Conservation (phyloP, 176 grass and related monocot species). For the Sorghum bicolor region Sorghum_bicolor_NCBIv3 NC_012878.2:48297001-48297500, state of each 20-base stretch:
- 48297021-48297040: background rate
- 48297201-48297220: background rate
- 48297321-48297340: constrained; percentile 91
- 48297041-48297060: background rate
- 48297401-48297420: constrained; percentile 85
- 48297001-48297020: background rate
- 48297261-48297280: background rate
- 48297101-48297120: background rate
- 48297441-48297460: constrained; percentile 17
- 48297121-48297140: background rate
- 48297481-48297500: background rate
- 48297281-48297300: constrained; percentile 6
- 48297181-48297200: background rate
- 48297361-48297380: constrained; percentile 91
- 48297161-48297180: background rate
- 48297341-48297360: constrained; percentile 99
- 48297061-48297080: background rate
- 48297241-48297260: background rate
- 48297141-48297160: background rate
- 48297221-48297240: constrained; percentile 17
- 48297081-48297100: background rate
- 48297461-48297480: constrained; percentile 18
- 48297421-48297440: constrained; percentile 98
- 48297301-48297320: constrained; percentile 1
- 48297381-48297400: constrained; percentile 96